phyloP scores from a whole-genome alignment of 768 basidiomycete genomes.

The Mycena galericulata region DNA sequence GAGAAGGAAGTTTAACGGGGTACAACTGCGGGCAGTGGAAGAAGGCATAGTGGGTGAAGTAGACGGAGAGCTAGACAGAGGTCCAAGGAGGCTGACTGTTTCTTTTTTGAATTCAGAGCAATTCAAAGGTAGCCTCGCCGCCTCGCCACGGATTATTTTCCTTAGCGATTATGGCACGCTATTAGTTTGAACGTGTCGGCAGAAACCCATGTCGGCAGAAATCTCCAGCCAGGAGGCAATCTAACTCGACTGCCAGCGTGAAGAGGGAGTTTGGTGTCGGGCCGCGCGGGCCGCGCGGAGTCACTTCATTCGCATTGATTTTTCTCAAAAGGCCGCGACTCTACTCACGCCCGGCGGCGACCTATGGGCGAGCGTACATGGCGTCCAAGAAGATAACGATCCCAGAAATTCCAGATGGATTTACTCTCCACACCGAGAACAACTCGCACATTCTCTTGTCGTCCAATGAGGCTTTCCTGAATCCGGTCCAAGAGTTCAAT shows the following conservation, averaged over 20 bases:
- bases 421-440: conserved; percentile 85
- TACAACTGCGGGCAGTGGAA: conserved; percentile 17
- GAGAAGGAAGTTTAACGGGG: conserved; percentile 1
- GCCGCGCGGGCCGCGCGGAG: not conserved
- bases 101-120: not conserved
- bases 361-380: conserved; percentile 8
- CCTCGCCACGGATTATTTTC: too few species aligned
- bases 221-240: too few species aligned
- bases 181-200: too few species aligned
- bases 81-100: conserved; percentile 2
- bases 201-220: too few species aligned
- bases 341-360: not conserved
- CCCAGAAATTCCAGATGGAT: conserved; percentile 80
- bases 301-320: not conserved
- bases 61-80: not conserved
- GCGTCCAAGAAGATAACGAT: conserved; percentile 25
- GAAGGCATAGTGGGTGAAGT: conserved; percentile 17
- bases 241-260: too few species aligned
- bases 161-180: too few species aligned
- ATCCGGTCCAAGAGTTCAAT: conserved; percentile 99
- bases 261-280: too few species aligned
- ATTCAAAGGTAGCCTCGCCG: too few species aligned
- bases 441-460: conserved; percentile 84
- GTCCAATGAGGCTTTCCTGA: conserved; percentile 90
- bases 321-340: not conserved